Evolutionary conservation across 1,139 yeast genomes (phyloP).

Genomic region (Spathaspora sp.): DNA sequence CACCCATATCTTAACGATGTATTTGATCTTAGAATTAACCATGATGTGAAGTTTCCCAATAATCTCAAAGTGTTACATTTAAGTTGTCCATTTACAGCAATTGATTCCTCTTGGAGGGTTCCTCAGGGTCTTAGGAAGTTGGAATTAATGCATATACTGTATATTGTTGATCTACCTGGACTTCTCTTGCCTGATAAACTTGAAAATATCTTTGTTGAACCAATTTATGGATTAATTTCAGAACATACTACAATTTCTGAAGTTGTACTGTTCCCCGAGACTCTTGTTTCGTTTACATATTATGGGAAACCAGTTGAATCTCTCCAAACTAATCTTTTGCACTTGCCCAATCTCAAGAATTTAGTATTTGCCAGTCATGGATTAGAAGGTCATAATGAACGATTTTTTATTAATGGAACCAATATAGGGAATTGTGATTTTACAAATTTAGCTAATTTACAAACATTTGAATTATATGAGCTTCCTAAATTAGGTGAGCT

Average conservation of each 20-base stretch:
- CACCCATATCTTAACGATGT: constrained; percentile 5
- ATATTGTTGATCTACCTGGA: constrained; percentile 3
- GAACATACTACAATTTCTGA: neutral
- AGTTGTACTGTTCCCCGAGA: constrained; percentile 1
- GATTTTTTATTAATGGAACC: neutral
- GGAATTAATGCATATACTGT: constrained; percentile 1
- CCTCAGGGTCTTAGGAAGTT: neutral
- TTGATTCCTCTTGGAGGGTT: constrained; percentile 5
- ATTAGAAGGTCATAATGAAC: neutral
- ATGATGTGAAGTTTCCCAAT: constrained; percentile 1
- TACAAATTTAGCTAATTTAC: constrained; percentile 2
- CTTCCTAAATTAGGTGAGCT: constrained; percentile 5
- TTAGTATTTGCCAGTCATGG: constrained; percentile 5
- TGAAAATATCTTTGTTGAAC: constrained; percentile 2
- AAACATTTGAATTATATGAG: constrained; percentile 4
- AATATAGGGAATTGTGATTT: constrained; percentile 3
- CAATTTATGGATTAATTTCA: constrained; percentile 4
- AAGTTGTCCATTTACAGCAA: constrained; percentile 5
- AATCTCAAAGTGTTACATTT: constrained; percentile 1
- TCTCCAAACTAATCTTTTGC: constrained; percentile 4
- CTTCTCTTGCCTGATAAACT: constrained; percentile 3
- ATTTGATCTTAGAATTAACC: constrained; percentile 2
- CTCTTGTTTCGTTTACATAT: constrained; percentile 3
- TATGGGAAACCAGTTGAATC: constrained; percentile 3
- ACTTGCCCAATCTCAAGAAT: constrained; percentile 2